Percentiles rank a stretch among this genome's conserved stretches.
phyloP scores from a whole-genome alignment of 2,329 filamentous ascomycete genomes.

The Pseudomassariella vexata region DNA sequence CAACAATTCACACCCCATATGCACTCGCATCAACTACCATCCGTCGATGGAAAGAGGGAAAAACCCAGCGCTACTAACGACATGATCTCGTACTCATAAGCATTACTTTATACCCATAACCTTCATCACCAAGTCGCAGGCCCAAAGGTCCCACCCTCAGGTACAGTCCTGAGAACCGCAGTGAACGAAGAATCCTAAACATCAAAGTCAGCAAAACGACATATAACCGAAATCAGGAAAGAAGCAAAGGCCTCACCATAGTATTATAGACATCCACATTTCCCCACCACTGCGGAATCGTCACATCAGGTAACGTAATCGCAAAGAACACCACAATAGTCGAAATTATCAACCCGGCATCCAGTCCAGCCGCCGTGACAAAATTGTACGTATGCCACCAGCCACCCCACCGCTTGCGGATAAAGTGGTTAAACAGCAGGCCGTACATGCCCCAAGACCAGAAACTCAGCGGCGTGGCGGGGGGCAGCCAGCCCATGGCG shows the following conservation, averaged over 20 bases:
- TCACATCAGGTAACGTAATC: slow-evolving; percentile 28
- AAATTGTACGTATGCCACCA: slow-evolving; percentile 52
- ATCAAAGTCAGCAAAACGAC: no score
- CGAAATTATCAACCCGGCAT: slow-evolving; percentile 31
- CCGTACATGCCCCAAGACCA: slow-evolving; percentile 53
- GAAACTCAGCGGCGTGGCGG: slow-evolving; percentile 55
- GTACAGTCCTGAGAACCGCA: slow-evolving; percentile 6
- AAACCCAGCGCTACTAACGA: no score
- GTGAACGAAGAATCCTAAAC: slow-evolving; percentile 5
- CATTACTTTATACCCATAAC: no score
- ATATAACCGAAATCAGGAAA: no score
- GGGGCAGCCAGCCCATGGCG: slow-evolving; percentile 47
- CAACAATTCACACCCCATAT: no score
- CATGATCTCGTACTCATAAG: no score
- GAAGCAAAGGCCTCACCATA: slow-evolving; percentile 28
- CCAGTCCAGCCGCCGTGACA: slow-evolving; percentile 32
- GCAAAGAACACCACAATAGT: slow-evolving; percentile 31
- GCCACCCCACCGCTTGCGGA: slow-evolving; percentile 45
- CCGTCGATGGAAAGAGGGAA: no score
- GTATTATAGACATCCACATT: slow-evolving; percentile 44
- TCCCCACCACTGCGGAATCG: slow-evolving; percentile 37
- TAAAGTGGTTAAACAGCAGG: slow-evolving; percentile 51
- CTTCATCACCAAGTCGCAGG: slow-evolving; percentile 6
- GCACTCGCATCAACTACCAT: no score
- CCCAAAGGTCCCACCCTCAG: slow-evolving; percentile 6